Evolutionary conservation across 2,329 filamentous ascomycete genomes (phyloP), one percentile per base, ranked within the genome.

Genomic region (Talaromyces marneffei): DNA sequence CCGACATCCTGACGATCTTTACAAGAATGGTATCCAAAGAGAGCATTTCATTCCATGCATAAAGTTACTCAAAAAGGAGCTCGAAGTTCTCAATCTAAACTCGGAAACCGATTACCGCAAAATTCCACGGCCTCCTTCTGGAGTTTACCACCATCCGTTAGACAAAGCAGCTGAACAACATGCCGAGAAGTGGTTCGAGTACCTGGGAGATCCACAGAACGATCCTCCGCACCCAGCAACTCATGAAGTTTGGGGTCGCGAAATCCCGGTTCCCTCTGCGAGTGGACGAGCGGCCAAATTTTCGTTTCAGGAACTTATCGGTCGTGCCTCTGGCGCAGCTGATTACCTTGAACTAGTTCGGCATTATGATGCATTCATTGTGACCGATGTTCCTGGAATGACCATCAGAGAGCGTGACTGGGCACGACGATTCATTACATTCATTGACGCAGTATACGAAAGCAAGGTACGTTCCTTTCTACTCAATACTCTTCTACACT

Each of bases 81-180:
- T 99, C 8, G 87, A 90, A 59, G 91, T 97, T 53, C 90, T 99
- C 69, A 97, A 97, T 76, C 87, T 99, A 62, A 90, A 99, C 78
- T 96, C 92, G 2, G 87, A 88, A 4, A 99, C 92, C 39, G 94
- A 99, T 77, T 99, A 99, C 79, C 91, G 94, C 70, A 97, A 97
- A 76, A 95, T 99, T 61, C 91, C 93, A 1, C 86, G 94, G 0
- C 94, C 94, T 2, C 89, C 92, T 0, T 95, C 91, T 0, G 93
- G 91, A 39, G 94, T 99, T 18, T 99, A 97, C 76, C 91, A 97
- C 78, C 87, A 91, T 62, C 90, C 91, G 0, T 85, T 97, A 2
- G 92, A 93, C 73, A 81, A 82, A 8, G 87, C 89, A 57, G 92
- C 94, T 3, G 75, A 83, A 10, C 85, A 85, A 0, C 94, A 99